Conservation (phyloP, 257 asterid genomes). For the Nyctanthes arbortristis region DNA sequence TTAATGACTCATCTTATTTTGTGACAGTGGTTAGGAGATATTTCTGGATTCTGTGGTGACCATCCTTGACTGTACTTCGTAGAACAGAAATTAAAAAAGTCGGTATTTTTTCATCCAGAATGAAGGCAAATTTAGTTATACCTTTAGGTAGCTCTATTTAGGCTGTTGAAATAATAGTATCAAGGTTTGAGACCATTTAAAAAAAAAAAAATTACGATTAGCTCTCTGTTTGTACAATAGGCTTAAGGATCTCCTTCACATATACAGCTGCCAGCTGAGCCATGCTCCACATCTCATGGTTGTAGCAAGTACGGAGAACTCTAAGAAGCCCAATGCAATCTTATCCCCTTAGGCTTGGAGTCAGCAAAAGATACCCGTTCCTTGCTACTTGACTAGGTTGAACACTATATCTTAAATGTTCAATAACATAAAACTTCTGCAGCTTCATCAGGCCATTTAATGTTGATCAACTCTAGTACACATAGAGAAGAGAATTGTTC, state of each 20-base stretch:
- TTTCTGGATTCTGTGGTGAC: background rate
- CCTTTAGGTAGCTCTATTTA: background rate
- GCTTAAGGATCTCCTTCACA: too few species aligned
- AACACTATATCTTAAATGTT: background rate
- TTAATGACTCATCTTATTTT: too few species aligned
- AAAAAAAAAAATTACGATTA: background rate
- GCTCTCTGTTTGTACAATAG: background rate
- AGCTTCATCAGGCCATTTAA: background rate
- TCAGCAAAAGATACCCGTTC: too few species aligned
- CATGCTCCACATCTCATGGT: too few species aligned
- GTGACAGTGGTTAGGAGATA: background rate
- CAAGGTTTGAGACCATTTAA: background rate
- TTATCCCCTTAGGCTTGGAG: background rate
- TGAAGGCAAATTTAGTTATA: background rate
- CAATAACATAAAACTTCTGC: background rate
- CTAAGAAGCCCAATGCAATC: too few species aligned
- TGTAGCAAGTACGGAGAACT: too few species aligned
- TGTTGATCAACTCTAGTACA: background rate
- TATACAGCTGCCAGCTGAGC: too few species aligned
- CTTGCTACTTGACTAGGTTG: background rate
- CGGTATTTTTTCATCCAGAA: background rate
- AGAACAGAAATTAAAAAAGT: background rate
- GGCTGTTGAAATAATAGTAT: background rate
- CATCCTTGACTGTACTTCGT: background rate
- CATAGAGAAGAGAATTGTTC: too few species aligned